Conservation (phyloP, 169 alveolate species). For the Besnoitia besnoiti region DNA sequence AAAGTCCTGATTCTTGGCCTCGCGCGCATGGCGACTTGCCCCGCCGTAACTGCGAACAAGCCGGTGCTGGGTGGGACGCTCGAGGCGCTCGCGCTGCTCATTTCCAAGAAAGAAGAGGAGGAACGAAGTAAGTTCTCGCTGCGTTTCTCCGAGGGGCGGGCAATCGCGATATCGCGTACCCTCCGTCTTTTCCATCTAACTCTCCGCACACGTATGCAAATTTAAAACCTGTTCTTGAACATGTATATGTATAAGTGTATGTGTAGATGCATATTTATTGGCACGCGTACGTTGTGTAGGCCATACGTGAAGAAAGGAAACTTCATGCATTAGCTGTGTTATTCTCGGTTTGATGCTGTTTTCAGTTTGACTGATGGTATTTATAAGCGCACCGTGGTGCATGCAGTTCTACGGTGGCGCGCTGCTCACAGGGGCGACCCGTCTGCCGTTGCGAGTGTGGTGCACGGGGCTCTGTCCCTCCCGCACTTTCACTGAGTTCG, state of each 20-base stretch:
- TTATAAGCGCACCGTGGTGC: no score
- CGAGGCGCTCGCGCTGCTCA: slow-evolving; percentile 39
- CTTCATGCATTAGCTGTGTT: no score
- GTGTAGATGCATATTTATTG: background rate
- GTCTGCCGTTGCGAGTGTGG: no score
- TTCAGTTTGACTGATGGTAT: no score
- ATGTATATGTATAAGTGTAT: background rate
- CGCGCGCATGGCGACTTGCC: slow-evolving; percentile 48
- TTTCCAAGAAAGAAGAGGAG: slow-evolving; percentile 33
- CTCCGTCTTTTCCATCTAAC: no score
- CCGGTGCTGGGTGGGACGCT: slow-evolving; percentile 31
- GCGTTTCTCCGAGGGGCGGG: background rate
- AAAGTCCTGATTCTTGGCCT: slow-evolving; percentile 43
- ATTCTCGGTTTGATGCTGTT: no score
- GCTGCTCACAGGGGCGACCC: no score
- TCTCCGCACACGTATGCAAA: background rate
- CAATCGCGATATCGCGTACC: background rate
- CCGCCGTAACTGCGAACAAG: slow-evolving; percentile 16
- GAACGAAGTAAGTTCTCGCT: slow-evolving; percentile 41
- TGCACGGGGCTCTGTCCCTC: no score
- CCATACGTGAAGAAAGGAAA: no score
- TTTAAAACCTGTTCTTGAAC: background rate
- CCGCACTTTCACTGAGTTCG: no score
- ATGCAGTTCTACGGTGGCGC: no score
- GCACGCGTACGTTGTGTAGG: no score